phyloP scores from a whole-genome alignment of 495 filamentous ascomycete genomes.

The Chaetomium fimeti region DNA sequence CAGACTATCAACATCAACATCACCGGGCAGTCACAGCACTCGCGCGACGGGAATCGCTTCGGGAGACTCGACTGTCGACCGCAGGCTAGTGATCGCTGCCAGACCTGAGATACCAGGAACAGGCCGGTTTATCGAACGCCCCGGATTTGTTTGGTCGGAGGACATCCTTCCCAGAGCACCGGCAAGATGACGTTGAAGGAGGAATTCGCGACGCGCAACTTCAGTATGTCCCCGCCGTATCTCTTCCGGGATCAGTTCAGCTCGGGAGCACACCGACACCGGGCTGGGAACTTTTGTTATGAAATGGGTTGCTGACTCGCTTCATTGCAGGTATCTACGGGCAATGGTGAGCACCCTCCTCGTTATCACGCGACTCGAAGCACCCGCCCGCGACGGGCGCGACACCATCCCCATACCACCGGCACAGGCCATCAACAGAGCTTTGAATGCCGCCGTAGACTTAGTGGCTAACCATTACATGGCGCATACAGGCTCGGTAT shows the following conservation, averaged over 20 bases:
- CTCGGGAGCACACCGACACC: neutral
- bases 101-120: neutral
- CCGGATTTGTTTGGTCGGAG: neutral
- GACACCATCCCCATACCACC: neutral
- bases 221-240: constrained; percentile 66
- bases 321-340: constrained; percentile 83
- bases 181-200: constrained; percentile 55
- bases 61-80: neutral
- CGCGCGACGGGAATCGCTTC: neutral
- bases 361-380: constrained; percentile 10
- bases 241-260: constrained; percentile 27
- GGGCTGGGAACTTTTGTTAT: constrained; percentile 2
- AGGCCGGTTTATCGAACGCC: neutral
- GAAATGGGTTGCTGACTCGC: constrained; percentile 29
- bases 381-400: neutral
- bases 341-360: constrained; percentile 77
- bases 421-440: neutral
- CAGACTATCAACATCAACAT: neutral
- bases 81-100: neutral
- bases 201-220: constrained; percentile 94
- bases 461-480: neutral
- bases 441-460: neutral
- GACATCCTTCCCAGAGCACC: neutral
- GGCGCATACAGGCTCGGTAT: constrained; percentile 90
- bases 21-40: neutral